Conservation (phyloP, 2,329 filamentous ascomycete genomes). For the Verticillium albo-atrum region DNA sequence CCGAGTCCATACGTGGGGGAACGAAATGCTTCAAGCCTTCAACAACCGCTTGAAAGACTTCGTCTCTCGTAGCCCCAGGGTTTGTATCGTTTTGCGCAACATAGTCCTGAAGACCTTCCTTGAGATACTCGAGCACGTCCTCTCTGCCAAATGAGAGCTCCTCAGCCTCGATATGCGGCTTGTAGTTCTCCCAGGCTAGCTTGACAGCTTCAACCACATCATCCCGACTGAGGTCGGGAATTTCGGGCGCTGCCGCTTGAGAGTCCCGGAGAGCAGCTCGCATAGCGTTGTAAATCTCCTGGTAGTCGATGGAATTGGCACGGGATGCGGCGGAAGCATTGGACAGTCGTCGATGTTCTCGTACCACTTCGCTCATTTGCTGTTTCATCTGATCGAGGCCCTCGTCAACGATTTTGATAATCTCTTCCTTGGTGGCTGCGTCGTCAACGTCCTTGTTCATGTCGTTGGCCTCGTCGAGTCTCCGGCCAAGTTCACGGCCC, state of each 20-base stretch:
- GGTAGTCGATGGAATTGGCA: slow-evolving; percentile 63
- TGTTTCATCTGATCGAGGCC: slow-evolving; percentile 77
- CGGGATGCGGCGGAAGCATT: slow-evolving; percentile 58
- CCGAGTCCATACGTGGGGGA: slow-evolving; percentile 67
- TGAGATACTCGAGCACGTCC: slow-evolving; percentile 81
- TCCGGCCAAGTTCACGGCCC: slow-evolving; percentile 84
- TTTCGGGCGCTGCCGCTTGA: slow-evolving; percentile 34
- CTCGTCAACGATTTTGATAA: slow-evolving; percentile 73
- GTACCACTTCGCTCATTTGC: slow-evolving; percentile 76
- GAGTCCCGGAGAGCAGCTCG: slow-evolving; percentile 68
- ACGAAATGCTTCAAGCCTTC: slow-evolving; percentile 79
- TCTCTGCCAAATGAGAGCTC: slow-evolving; percentile 88
- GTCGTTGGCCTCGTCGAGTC: slow-evolving; percentile 66
- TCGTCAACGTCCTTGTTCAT: slow-evolving; percentile 38
- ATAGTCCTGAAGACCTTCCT: slow-evolving; percentile 80
- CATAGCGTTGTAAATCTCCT: slow-evolving; percentile 82
- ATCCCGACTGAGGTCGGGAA: slow-evolving; percentile 62
- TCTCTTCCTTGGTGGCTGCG: slow-evolving; percentile 58
- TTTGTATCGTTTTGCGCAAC: slow-evolving; percentile 47
- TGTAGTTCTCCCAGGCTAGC: slow-evolving; percentile 91
- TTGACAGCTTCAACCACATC: slow-evolving; percentile 83
- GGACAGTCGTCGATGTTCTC: slow-evolving; percentile 68
- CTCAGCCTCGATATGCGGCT: slow-evolving; percentile 86
- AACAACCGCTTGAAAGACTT: slow-evolving; percentile 81
- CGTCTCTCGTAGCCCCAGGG: slow-evolving; percentile 68